Conservation (phyloP, 2,329 filamentous ascomycete species). For the Zymoseptoria tritici region DNA sequence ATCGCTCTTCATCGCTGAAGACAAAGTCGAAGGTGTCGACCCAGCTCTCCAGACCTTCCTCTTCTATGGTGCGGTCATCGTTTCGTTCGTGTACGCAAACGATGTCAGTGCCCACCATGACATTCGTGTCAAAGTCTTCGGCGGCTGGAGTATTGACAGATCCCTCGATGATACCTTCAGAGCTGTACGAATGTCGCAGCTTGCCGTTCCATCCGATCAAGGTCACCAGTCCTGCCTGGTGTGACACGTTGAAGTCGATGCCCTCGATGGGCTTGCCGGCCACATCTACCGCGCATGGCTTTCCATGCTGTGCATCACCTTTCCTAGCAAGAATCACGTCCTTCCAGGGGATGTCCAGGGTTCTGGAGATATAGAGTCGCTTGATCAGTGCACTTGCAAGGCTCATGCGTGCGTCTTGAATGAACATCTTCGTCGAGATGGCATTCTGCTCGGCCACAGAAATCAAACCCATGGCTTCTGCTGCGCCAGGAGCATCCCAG, state of each 20-base stretch:
- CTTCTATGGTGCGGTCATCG: conserved; percentile 51
- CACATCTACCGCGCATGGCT: conserved; percentile 43
- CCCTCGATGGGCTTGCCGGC: conserved; percentile 31
- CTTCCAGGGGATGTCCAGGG: conserved; percentile 54
- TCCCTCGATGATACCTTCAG: conserved; percentile 23
- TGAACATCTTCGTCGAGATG: conserved; percentile 48
- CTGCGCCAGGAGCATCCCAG: conserved; percentile 33
- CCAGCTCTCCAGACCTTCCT: conserved; percentile 57
- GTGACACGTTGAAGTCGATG: conserved; percentile 68
- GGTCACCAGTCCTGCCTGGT: conserved; percentile 68
- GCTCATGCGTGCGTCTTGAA: conserved; percentile 62
- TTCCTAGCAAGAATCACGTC: conserved; percentile 49
- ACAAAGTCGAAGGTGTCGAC: conserved; percentile 67
- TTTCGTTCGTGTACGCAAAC: conserved; percentile 66
- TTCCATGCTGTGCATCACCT: conserved; percentile 45
- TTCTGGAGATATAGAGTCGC: conserved; percentile 57
- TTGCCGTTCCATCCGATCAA: conserved; percentile 48
- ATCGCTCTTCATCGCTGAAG: conserved; percentile 55
- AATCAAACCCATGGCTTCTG: conserved; percentile 37
- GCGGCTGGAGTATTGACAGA: conserved; percentile 15
- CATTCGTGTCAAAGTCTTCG: conserved; percentile 22
- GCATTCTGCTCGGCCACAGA: conserved; percentile 48
- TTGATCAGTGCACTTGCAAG: conserved; percentile 68
- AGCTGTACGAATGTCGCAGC: conserved; percentile 19
- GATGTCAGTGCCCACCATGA: conserved; percentile 64